Conservation (phyloP, 768 basidiomycete genomes). For the Amylocystis lapponica region DNA sequence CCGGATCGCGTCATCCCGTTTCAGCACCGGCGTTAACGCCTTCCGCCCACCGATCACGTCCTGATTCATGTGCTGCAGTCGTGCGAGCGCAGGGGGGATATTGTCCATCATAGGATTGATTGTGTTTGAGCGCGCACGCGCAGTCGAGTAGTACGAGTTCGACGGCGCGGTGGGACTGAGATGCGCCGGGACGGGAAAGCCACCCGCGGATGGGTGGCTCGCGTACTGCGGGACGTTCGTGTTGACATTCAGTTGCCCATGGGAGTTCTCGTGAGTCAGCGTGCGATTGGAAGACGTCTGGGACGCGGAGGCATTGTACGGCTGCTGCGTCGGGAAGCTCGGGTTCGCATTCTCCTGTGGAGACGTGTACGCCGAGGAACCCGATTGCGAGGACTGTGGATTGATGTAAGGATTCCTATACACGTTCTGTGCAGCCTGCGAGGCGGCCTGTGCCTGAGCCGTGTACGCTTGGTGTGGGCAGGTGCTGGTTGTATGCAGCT, state of each 20-base stretch:
- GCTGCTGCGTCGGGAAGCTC: not conserved
- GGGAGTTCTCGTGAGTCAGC: conserved; percentile 45
- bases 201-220: conserved; percentile 13
- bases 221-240: conserved; percentile 21
- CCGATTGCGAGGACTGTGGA: conserved; percentile 27
- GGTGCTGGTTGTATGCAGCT: conserved; percentile 89
- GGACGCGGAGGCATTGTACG: conserved; percentile 16
- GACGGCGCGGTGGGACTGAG: conserved; percentile 50
- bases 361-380: conserved; percentile 23
- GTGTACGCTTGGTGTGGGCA: conserved; percentile 94
- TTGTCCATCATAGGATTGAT: conserved; percentile 89
- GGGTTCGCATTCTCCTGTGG: conserved; percentile 19
- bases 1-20: conserved; percentile 89
- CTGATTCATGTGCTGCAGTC: conserved; percentile 84
- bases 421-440: conserved; percentile 61
- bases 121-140: conserved; percentile 83
- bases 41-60: conserved; percentile 74
- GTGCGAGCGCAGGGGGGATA: conserved; percentile 89
- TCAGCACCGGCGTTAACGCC: conserved; percentile 88
- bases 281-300: conserved; percentile 33
- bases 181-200: conserved; percentile 18
- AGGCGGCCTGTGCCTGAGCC: conserved; percentile 73
- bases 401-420: conserved; percentile 82
- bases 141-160: conserved; percentile 62
- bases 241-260: conserved; percentile 37